phyloP scores from a whole-genome alignment of 2,329 filamentous ascomycete genomes.

The Colletotrichum kahawae region DNA sequence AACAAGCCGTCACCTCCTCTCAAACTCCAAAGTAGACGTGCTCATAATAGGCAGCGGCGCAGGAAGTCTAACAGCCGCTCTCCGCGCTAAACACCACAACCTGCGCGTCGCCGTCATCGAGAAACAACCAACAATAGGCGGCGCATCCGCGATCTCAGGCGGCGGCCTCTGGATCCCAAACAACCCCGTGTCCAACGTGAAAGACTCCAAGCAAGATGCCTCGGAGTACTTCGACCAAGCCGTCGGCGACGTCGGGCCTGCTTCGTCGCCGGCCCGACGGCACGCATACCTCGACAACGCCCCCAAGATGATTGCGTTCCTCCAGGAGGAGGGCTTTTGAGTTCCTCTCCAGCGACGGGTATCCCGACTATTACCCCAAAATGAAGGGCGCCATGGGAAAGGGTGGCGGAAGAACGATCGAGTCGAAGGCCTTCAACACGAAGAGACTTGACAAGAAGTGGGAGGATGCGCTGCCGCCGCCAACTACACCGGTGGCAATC shows the following conservation, averaged over 20 bases:
- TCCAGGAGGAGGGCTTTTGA: constrained; percentile 31
- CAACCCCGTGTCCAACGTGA: constrained; percentile 27
- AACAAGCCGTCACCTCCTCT: neutral
- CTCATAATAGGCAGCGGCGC: constrained; percentile 38
- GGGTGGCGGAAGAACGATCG: constrained; percentile 29
- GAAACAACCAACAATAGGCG: constrained; percentile 35
- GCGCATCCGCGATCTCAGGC: constrained; percentile 38
- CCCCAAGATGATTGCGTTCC: constrained; percentile 34
- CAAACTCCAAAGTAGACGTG: neutral
- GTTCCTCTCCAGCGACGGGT: constrained; percentile 28
- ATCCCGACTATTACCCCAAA: constrained; percentile 37
- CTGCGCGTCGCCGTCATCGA: constrained; percentile 34
- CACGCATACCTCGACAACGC: constrained; percentile 34
- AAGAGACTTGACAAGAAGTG: constrained; percentile 29
- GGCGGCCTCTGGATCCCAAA: constrained; percentile 39
- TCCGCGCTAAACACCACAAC: constrained; percentile 28
- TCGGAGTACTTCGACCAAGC: constrained; percentile 31
- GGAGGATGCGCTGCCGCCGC: constrained; percentile 22
- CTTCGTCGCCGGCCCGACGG: constrained; percentile 29
- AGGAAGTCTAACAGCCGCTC: constrained; percentile 34
- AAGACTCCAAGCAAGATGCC: constrained; percentile 30
- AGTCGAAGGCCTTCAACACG: constrained; percentile 30
- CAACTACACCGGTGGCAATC: constrained; percentile 15
- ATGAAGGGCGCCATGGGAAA: constrained; percentile 23
- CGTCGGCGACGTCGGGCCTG: constrained; percentile 32